Evolutionary conservation across 768 basidiomycete genomes (phyloP), one percentile per base, ranked within the genome.

Genomic region (Hericium coralloides): DNA sequence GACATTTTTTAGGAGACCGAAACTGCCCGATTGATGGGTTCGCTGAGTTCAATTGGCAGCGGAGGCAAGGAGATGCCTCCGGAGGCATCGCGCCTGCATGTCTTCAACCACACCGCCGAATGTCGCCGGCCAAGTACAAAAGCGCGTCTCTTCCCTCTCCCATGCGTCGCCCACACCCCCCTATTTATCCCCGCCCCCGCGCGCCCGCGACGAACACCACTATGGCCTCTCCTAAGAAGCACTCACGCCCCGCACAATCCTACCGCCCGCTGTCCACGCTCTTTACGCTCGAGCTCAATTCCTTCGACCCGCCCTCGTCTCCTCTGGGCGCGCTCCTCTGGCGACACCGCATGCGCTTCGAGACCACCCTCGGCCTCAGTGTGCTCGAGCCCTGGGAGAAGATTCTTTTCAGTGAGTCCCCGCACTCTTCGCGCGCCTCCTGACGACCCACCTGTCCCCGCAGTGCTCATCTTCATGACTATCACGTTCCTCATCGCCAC

Each of bases 301-400:
- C 69, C 45, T 69, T 68, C 58, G 65, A 59, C 26, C 64, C 69
- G 17, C 68, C 69, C 6, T 60, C 55, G 18, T 61, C 55, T 55
- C 14, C 57, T 6, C 8, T 64, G 45, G 64, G 60, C 10, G 60
- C 58, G 22, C 64, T 64, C 60, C 55, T 83, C 50, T 83, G 84
- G 82, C 75, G 74, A 14, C 71, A 74, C 66, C 73, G 80, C 59
- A 66, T 85, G 53, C 74, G 79, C 72, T 67, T 87, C 37, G 83
- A 85, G 66, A 70, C 76, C 2, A 84, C 83, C 0, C 80, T 82
- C 58, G 85, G 74, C 6, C 70, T 85, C 41, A 74, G 76, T 26
- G 76, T 85, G 63, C 68, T 86, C 57, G 84, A 88, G 65, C 76
- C 80, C 57, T 86, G 85, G 86, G 87, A 87, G 74, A 82, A 83